These are phyloP conservation scores for Saxophila tyrrhenica DNA, from an alignment of 495 filamentous ascomycete genomes.

Conservation along the genomic window DNA sequence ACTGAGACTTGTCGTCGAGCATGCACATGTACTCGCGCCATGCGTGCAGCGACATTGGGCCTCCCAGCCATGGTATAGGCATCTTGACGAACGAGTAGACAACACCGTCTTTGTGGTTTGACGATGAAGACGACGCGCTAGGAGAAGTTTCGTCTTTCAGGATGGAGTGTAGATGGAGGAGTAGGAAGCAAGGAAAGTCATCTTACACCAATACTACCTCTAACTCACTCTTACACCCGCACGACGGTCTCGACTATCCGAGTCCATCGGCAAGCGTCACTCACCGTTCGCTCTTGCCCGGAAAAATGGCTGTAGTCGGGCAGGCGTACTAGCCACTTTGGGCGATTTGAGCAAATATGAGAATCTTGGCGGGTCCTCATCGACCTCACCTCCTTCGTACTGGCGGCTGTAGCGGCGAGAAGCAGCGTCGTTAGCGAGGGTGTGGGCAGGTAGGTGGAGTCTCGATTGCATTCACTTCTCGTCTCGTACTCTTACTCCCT, in stretches of 20 bases:
- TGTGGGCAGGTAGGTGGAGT: too few relatives aligned
- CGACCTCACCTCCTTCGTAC: too few relatives aligned
- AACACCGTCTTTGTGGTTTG: neutral
- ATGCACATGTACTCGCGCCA: slow-evolving; percentile 33
- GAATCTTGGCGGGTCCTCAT: neutral
- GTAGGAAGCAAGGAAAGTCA: neutral
- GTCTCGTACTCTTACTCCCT: too few relatives aligned
- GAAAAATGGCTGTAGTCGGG: too few relatives aligned
- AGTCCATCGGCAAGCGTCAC: too few relatives aligned
- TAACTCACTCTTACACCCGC: neutral
- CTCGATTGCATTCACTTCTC: too few relatives aligned
- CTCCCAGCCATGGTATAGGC: slow-evolving; percentile 1
- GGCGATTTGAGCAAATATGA: neutral
- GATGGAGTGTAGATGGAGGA: neutral
- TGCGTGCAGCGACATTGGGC: slow-evolving; percentile 30
- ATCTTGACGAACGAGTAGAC: neutral
- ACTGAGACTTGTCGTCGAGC: slow-evolving; percentile 27
- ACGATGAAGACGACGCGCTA: neutral
- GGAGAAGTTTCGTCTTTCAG: neutral
- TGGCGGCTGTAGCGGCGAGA: too few relatives aligned
- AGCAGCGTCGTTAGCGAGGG: too few relatives aligned
- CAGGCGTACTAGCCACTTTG: too few relatives aligned
- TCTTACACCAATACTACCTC: neutral
- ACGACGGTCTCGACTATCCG: too few relatives aligned
- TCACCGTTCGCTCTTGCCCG: too few relatives aligned